Evolutionary conservation across 2,329 filamentous ascomycete genomes (phyloP).

Genomic region (Alternaria dauci): DNA sequence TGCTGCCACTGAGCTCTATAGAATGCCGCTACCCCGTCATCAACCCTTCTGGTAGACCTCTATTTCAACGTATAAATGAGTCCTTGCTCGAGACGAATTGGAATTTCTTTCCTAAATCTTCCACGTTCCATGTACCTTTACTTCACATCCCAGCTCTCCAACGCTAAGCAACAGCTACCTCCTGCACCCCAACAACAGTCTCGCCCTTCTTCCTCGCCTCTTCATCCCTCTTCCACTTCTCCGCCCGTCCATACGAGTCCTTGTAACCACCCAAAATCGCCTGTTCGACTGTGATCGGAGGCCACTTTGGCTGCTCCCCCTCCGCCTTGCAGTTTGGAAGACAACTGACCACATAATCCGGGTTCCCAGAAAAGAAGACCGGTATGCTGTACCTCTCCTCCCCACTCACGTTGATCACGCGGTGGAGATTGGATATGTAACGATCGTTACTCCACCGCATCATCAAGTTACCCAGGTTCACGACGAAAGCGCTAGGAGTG

Average conservation of each 20-base stretch:
- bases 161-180: constrained; percentile 28
- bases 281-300: constrained; percentile 55
- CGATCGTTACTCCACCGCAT: constrained; percentile 55
- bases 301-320: constrained; percentile 51
- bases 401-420: constrained; percentile 54
- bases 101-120: background rate
- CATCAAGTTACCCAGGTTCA: constrained; percentile 73
- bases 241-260: constrained; percentile 55
- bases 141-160: too few relatives aligned
- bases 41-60: background rate
- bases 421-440: constrained; percentile 54
- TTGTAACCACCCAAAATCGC: constrained; percentile 53
- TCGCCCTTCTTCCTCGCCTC: constrained; percentile 27
- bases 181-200: constrained; percentile 11
- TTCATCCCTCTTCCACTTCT: constrained; percentile 52
- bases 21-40: background rate
- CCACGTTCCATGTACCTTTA: background rate
- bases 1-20: background rate
- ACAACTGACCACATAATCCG: constrained; percentile 55
- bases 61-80: background rate
- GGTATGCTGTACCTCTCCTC: constrained; percentile 54
- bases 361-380: constrained; percentile 57
- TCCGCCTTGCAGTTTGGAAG: constrained; percentile 53
- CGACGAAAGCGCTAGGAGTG: constrained; percentile 78
- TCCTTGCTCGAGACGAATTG: background rate